These are phyloP conservation scores for Hypoxylon intermedium DNA, from an alignment of 495 filamentous ascomycete species.

Conservation along the genomic window DNA sequence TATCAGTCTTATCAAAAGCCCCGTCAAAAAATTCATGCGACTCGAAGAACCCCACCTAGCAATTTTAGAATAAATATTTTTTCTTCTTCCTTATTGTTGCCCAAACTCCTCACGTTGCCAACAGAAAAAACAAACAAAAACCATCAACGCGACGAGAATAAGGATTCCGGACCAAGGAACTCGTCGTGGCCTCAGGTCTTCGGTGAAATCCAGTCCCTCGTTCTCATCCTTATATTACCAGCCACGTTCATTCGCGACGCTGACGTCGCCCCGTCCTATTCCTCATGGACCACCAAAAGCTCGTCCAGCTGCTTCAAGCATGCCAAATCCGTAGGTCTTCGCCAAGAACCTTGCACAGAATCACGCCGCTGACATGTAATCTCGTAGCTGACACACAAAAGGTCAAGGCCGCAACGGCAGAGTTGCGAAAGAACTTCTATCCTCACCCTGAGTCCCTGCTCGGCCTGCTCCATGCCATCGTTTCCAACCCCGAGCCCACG, in stretches of 20 bases:
- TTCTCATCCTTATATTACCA: neutral
- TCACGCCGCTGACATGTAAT: constrained; percentile 9
- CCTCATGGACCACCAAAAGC: constrained; percentile 75
- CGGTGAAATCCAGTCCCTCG: constrained; percentile 25
- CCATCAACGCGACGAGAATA: neutral
- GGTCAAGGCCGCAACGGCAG: constrained; percentile 88
- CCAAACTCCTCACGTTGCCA: constrained; percentile 2
- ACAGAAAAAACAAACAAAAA: neutral
- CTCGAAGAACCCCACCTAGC: constrained; percentile 25
- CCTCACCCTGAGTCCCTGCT: constrained; percentile 81
- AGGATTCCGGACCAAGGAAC: constrained; percentile 12
- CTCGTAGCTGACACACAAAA: constrained; percentile 73
- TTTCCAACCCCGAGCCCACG: constrained; percentile 71
- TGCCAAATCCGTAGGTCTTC: constrained; percentile 72
- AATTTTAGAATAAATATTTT: constrained; percentile 27
- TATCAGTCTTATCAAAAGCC: neutral
- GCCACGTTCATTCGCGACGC: neutral
- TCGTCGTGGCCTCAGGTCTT: constrained; percentile 34
- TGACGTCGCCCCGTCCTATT: neutral
- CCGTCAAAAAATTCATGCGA: constrained; percentile 24
- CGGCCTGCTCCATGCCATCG: constrained; percentile 83
- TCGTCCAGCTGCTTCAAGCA: constrained; percentile 76
- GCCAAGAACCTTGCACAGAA: constrained; percentile 9
- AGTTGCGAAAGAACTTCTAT: constrained; percentile 91
- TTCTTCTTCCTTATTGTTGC: constrained; percentile 18